These are phyloP conservation scores for Penicillium crustosum DNA, from an alignment of 2,329 filamentous ascomycete genomes.

Conservation along the genomic window DNA sequence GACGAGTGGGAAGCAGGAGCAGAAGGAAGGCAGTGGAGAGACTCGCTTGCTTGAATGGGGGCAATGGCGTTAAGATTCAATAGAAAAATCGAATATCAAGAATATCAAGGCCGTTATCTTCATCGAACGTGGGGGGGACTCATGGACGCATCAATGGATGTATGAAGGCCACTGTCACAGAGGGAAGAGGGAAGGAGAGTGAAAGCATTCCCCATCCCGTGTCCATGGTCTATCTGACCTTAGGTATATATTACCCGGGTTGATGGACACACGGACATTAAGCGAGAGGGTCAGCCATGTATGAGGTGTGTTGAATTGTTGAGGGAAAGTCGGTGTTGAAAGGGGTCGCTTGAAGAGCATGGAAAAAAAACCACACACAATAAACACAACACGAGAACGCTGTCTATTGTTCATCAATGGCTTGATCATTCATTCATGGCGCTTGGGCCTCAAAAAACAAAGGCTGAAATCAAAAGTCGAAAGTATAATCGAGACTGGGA, in stretches of 20 bases:
- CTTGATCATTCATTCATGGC: constrained; percentile 26
- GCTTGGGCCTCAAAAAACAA: constrained; percentile 5
- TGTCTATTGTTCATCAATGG: constrained; percentile 35
- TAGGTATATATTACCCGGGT: background rate
- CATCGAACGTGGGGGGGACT: constrained; percentile 18
- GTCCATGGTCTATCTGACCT: background rate
- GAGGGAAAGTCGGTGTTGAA: background rate
- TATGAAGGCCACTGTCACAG: constrained; percentile 3
- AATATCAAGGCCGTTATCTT: constrained; percentile 15
- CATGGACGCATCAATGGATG: constrained; percentile 20
- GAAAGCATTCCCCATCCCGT: background rate
- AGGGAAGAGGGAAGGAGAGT: background rate
- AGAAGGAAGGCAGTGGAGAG: background rate
- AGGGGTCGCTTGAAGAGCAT: constrained; percentile 9
- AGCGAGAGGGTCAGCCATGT: background rate
- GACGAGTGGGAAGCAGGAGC: constrained; percentile 3
- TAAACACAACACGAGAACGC: constrained; percentile 23
- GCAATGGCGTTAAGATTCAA: background rate
- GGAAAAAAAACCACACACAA: constrained; percentile 14
- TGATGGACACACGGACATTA: background rate
- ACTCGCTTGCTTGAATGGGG: constrained; percentile 2
- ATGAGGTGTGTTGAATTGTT: background rate
- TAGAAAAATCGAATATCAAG: constrained; percentile 2
- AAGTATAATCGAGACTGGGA: background rate
- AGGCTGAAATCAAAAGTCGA: constrained; percentile 3